Conservation (phyloP, 768 basidiomycete species). For the Postia placenta region DNA sequence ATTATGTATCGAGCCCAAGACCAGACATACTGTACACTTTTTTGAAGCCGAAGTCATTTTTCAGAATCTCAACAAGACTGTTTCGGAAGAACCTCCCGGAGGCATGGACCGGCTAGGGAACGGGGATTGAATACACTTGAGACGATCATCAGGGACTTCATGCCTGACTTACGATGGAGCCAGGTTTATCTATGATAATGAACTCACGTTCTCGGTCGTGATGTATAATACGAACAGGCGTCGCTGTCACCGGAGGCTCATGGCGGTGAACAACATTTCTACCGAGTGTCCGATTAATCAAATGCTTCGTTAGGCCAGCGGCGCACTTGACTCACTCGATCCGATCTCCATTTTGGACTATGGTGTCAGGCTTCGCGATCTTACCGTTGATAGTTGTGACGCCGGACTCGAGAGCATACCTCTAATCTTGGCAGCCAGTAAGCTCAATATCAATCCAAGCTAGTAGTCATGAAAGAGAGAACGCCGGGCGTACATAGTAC, state of each 20-base stretch:
- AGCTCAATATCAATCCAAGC: neutral
- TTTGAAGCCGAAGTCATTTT: slow-evolving; percentile 74
- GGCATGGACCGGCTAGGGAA: slow-evolving; percentile 77
- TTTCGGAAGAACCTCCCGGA: slow-evolving; percentile 88
- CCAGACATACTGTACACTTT: slow-evolving; percentile 73
- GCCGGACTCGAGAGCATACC: slow-evolving; percentile 79
- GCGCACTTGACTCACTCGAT: slow-evolving; percentile 59
- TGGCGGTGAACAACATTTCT: slow-evolving; percentile 96
- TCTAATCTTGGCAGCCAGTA: slow-evolving; percentile 27
- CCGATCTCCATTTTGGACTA: slow-evolving; percentile 82
- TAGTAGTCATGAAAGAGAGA: neutral
- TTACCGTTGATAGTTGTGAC: slow-evolving; percentile 95
- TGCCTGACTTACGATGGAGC: slow-evolving; percentile 73
- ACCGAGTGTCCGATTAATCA: neutral
- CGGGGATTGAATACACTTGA: slow-evolving; percentile 5
- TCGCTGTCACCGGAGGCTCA: slow-evolving; percentile 89
- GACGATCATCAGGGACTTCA: neutral
- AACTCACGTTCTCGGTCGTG: slow-evolving; percentile 77
- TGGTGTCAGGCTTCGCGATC: slow-evolving; percentile 69
- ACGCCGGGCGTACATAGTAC: slow-evolving; percentile 71
- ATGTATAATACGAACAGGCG: slow-evolving; percentile 71
- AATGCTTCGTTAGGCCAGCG: too few relatives aligned
- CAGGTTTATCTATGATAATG: slow-evolving; percentile 94
- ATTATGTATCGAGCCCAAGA: neutral
- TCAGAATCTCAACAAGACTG: slow-evolving; percentile 81